Base-by-base conservation (phyloP, 2,329 filamentous ascomycete species). In the Didymella exigua region DNA sequence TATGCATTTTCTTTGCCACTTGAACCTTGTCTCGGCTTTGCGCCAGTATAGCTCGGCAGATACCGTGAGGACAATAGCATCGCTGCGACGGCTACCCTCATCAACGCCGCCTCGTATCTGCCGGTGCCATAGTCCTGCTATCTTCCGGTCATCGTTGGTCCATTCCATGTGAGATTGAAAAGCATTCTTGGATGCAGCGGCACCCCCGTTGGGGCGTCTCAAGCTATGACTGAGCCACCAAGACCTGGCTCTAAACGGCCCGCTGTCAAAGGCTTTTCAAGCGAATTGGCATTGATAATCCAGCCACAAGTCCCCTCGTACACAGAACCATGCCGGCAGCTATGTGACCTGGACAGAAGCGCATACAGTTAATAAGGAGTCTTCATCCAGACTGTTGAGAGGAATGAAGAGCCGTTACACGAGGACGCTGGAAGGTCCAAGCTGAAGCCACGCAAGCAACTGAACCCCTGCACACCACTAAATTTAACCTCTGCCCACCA, bases 381-480 rank as follows among this genome's bases (percentile, higher is more conserved):
- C 21, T 19, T 19, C 36, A 24, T 19, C 19, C 36, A 24, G 14
- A 38, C n/a, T 38, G 19, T 38, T 19, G 13, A 37, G 16, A 36
- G 46, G 52, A 46, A 55, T 46, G 46, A 33, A 54, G 13, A 13
- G 26, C 33, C 31, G 51, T 54, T 36, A 37, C 45, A 55, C 52
- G 23, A 27, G 46, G 36, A 13, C 18, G 18, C 29, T 18, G 8
- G 24, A 26, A 19, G 42, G 41, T 36, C 52, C 42, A 36, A 55
- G 46, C 34, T 37, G 50, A 44, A 54, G 52, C 52, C 52, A 50
- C 47, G 46, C 52, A 55, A 52, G 41, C 49, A 38, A 27, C 26
- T 18, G 8, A 37, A 31, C 52, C 52, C 52, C 52, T 55, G 52
- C 41, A 37, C 30, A 47, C 42, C 30, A 42, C 52, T 55, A 55